Conservation (phyloP, 208 protist genomes). For the Entamoeba histolytica region DNA sequence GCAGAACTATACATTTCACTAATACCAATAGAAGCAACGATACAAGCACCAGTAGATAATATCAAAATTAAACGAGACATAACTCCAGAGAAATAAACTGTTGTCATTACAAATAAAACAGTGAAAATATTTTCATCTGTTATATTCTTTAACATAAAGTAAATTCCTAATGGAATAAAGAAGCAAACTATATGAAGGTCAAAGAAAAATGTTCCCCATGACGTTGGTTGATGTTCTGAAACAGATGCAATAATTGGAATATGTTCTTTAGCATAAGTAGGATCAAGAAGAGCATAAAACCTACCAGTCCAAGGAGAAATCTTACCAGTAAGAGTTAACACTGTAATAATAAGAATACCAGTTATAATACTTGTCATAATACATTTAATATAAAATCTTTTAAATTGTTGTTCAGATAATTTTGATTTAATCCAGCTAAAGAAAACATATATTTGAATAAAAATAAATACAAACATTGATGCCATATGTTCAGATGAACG, state of each 20-base stretch:
- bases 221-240: slow-evolving; percentile 71
- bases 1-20: slow-evolving; percentile 25
- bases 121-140: slow-evolving; percentile 56
- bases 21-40: slow-evolving; percentile 50
- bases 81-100: slow-evolving; percentile 61
- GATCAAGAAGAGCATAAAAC: slow-evolving; percentile 64
- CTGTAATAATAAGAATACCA: slow-evolving; percentile 3
- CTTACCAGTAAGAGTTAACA: slow-evolving; percentile 5
- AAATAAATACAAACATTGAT: slow-evolving; percentile 54
- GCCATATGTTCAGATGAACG: slow-evolving; percentile 68
- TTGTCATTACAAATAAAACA: slow-evolving; percentile 52
- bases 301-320: slow-evolving; percentile 42
- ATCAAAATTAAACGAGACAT: slow-evolving; percentile 68
- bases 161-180: slow-evolving; percentile 59
- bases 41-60: slow-evolving; percentile 50
- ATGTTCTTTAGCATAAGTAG: slow-evolving; percentile 60
- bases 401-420: slow-evolving; percentile 28
- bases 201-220: slow-evolving; percentile 68
- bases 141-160: slow-evolving; percentile 48
- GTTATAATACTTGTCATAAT: slow-evolving; percentile 9
- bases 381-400: slow-evolving; percentile 16
- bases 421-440: slow-evolving; percentile 37
- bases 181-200: slow-evolving; percentile 58
- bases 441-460: slow-evolving; percentile 45
- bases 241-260: slow-evolving; percentile 77